These are phyloP conservation scores for Trametes sanguinea DNA, from an alignment of 768 basidiomycete species.

Conservation along the genomic window DNA sequence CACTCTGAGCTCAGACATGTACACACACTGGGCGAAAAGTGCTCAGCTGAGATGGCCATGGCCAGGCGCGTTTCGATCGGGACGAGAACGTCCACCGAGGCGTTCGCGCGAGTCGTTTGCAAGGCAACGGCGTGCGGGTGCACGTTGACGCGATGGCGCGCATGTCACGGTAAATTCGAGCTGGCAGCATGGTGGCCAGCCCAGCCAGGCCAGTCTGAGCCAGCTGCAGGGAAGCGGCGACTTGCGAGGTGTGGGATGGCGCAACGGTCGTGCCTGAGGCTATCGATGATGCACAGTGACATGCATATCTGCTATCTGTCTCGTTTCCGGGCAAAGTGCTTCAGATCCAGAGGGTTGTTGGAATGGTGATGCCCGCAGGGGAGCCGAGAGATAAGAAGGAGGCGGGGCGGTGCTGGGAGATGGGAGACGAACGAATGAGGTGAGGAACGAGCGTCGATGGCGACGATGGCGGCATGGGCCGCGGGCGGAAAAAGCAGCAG, in stretches of 20 bases:
- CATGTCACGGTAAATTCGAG: background rate
- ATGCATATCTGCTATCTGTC: background rate
- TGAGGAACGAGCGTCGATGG: background rate
- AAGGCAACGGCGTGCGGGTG: background rate
- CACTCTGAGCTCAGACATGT: too few relatives aligned
- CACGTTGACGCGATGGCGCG: background rate
- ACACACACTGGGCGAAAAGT: too few relatives aligned
- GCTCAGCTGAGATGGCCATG: too few relatives aligned
- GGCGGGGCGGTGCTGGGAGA: background rate
- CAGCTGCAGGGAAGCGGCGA: background rate
- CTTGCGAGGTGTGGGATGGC: background rate
- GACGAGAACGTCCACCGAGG: too few relatives aligned
- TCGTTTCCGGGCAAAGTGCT: background rate
- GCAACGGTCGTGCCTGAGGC: slow-evolving; percentile 1
- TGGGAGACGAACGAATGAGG: background rate
- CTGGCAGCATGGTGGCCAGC: too few relatives aligned
- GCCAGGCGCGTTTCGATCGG: too few relatives aligned
- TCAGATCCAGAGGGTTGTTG: background rate
- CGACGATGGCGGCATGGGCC: background rate
- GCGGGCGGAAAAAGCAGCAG: background rate
- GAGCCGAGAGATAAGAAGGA: background rate
- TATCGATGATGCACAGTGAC: background rate
- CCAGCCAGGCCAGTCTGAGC: background rate
- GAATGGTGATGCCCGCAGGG: background rate
- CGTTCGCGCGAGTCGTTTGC: background rate